Conservation (phyloP, 2,329 filamentous ascomycete genomes). For the Colletotrichum limetticola region DNA sequence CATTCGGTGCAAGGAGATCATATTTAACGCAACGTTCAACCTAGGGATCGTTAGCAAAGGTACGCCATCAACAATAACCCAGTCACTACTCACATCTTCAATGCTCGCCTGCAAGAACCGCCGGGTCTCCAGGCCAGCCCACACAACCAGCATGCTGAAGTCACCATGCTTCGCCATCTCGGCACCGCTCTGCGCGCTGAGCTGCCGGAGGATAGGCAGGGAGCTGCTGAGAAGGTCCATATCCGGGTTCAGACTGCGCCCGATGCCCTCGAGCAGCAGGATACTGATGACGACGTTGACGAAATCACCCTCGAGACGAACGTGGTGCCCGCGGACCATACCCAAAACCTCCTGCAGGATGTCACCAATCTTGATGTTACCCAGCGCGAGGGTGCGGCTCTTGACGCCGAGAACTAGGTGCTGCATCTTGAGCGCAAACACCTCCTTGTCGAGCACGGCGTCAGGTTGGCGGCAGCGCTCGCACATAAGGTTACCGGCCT, state of each 20-base stretch:
- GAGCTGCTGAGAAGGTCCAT: constrained; percentile 88
- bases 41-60: constrained; percentile 48
- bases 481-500: constrained; percentile 94
- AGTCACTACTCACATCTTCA: constrained; percentile 74
- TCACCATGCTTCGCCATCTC: constrained; percentile 78
- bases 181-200: constrained; percentile 81
- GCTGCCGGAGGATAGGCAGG: constrained; percentile 87
- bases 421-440: constrained; percentile 97
- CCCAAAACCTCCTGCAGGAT: constrained; percentile 88
- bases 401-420: constrained; percentile 94
- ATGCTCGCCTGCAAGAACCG: constrained; percentile 91
- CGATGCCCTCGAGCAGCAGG: constrained; percentile 92
- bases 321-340: constrained; percentile 94
- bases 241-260: constrained; percentile 84
- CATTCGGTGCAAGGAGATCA: constrained; percentile 87
- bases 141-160: constrained; percentile 88
- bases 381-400: constrained; percentile 87
- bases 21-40: constrained; percentile 92
- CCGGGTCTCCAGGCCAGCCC: constrained; percentile 89
- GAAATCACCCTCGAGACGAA: constrained; percentile 95
- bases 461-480: constrained; percentile 93
- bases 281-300: constrained; percentile 98
- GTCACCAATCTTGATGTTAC: constrained; percentile 96
- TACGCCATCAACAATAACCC: constrained; percentile 9
- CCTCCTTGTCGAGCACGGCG: constrained; percentile 86